A percentile compares a stretch with the other conserved stretches of the same genome.
Evolutionary conservation across 306 rosid genomes (phyloP).

Genomic region (Vachellia collinsii): DNA sequence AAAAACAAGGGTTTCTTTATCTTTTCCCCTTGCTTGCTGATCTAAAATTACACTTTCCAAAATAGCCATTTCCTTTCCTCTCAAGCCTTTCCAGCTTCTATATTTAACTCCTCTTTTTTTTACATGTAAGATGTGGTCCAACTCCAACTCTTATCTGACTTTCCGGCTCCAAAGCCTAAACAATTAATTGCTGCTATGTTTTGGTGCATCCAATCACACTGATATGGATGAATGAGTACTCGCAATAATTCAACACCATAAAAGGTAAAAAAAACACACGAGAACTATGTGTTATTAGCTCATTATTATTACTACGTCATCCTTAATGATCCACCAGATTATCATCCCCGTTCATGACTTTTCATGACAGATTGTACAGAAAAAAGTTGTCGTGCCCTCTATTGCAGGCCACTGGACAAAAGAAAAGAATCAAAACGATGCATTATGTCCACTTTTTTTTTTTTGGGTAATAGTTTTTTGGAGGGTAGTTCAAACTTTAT

Average conservation of each 20-base stretch:
- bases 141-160: conserved; percentile 36
- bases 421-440: conserved; percentile 10
- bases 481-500: conserved; percentile 23
- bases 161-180: conserved; percentile 41
- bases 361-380: conserved; percentile 42
- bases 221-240: conserved; percentile 32
- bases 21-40: neutral
- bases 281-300: conserved; percentile 18
- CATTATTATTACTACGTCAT: conserved; percentile 29
- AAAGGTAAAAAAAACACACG: neutral
- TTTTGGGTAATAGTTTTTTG: neutral
- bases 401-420: conserved; percentile 30
- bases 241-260: neutral
- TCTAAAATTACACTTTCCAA: conserved; percentile 9
- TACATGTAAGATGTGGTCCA: conserved; percentile 31
- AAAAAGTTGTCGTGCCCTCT: conserved; percentile 23
- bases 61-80: conserved; percentile 13
- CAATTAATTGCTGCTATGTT: neutral
- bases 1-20: neutral
- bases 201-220: neutral
- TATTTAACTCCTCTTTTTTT: neutral
- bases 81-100: neutral
- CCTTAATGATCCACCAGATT: conserved; percentile 9
- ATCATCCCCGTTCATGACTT: conserved; percentile 36
- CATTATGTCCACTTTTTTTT: conserved; percentile 6